Evolutionary conservation across 805 yeast species (phyloP).

Genomic region (Suhomyces xylopsoci): DNA sequence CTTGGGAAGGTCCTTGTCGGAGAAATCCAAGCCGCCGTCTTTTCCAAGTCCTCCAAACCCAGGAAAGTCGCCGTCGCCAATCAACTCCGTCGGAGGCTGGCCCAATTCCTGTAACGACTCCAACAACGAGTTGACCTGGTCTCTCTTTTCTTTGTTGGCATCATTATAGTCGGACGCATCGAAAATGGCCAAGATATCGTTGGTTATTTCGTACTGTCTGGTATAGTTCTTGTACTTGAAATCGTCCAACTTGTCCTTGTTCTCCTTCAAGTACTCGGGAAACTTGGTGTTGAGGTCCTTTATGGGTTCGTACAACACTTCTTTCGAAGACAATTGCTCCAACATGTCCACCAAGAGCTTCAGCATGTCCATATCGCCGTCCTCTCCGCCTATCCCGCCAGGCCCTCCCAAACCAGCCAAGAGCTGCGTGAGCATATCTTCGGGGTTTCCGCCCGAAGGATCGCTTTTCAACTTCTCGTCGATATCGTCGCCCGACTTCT

Average conservation of each 20-base stretch:
- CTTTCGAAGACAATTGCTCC: constrained; percentile 79
- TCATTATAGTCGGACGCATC: constrained; percentile 66
- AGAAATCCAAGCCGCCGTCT: constrained; percentile 41
- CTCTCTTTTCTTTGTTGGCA: constrained; percentile 39
- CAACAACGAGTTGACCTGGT: constrained; percentile 53
- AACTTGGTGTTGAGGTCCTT: constrained; percentile 73
- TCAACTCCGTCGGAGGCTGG: constrained; percentile 74
- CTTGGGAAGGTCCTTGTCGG: constrained; percentile 52
- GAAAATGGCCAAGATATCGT: constrained; percentile 59
- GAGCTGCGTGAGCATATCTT: constrained; percentile 63
- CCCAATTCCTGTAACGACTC: constrained; percentile 74
- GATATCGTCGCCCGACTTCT: constrained; percentile 68
- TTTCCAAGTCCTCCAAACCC: constrained; percentile 40
- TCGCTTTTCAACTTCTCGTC: constrained; percentile 57
- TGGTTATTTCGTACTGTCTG: constrained; percentile 60
- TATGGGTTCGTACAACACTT: constrained; percentile 83
- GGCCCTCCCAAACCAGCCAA: constrained; percentile 43
- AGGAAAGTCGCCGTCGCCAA: constrained; percentile 54
- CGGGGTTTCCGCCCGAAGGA: constrained; percentile 34
- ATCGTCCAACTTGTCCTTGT: constrained; percentile 41
- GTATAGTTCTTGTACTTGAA: constrained; percentile 54
- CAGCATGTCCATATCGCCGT: constrained; percentile 56
- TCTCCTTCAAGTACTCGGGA: constrained; percentile 63
- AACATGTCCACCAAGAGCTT: constrained; percentile 69
- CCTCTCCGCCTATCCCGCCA: constrained; percentile 30